Evolutionary conservation across 257 asterid genomes (phyloP), one percentile per base, ranked within the genome.

Genomic region (Gentiana macrophylla): DNA sequence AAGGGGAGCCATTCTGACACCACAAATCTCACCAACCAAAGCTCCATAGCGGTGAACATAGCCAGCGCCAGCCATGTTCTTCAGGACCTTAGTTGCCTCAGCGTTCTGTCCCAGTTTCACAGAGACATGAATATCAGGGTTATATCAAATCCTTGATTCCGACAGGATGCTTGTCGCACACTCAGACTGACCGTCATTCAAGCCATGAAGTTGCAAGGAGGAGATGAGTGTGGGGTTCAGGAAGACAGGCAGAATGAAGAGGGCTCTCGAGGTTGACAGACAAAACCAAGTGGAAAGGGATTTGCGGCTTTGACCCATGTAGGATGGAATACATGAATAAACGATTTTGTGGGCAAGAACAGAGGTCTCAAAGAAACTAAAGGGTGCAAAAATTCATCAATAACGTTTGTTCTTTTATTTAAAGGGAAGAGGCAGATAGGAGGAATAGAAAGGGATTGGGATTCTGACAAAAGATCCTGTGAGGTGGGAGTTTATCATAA

Each of bases 241-340:
- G 96, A 35, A 64, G 70, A 70, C 94, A 81, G 52, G 94, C 96
- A 2, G 94, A 87, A 6, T 90, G 92, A 55, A 84, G 89, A 32
- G 60, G 77, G 50, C 82, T 80, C 62, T 91, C 96, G 49, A 87
- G 60, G 57, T 83, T 60, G 58, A 83, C 24, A 24, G 58, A 83
- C 89, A 35, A 87, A 67, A 12, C 89, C 75, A 38, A 87, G 72
- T 0, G 96, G 89, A 38, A 86, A 78, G 53, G 82, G 92, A 57
- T 55, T 24, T 61, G 1, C 72, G 66, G 72, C 61, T 70, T 56
- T 77, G 82, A 6, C 86, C 85, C 34, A 71, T 70, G 70, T 73
- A 67, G 10, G 79, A 71, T 24, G 87, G 89, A 73, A 91, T 92
- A 58, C 60, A 69, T n/a, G 83, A 79, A 65, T 87, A 87, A 38